Percentiles rank a stretch among this genome's conserved stretches.
Evolutionary conservation across 208 protist genomes (phyloP).

Genomic region (Crithidia expoeki): DNA sequence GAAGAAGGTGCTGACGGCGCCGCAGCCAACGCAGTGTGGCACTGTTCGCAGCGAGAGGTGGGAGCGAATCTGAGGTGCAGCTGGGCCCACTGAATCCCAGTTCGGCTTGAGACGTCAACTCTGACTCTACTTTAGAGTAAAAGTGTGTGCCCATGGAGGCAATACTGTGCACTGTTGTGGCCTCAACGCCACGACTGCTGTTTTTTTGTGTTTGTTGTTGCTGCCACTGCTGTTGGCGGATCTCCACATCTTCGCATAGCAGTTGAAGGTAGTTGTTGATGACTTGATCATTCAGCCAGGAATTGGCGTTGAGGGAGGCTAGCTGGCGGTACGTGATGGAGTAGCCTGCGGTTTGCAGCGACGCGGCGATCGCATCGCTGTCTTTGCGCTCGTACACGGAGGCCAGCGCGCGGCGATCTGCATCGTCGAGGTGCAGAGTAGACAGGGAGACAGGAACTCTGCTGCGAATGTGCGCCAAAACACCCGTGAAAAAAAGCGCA

Average conservation of each 20-base stretch:
- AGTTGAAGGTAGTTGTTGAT: constrained; percentile 85
- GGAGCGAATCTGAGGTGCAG: neutral
- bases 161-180: constrained; percentile 22
- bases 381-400: constrained; percentile 22
- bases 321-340: constrained; percentile 68
- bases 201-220: neutral
- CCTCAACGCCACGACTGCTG: neutral
- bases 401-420: constrained; percentile 36
- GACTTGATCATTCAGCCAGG: constrained; percentile 85
- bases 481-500: constrained; percentile 25
- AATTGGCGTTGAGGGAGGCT: constrained; percentile 44
- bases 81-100: neutral
- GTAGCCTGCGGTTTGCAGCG: constrained; percentile 39
- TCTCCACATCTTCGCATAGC: constrained; percentile 43
- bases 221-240: neutral
- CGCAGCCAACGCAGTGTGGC: constrained; percentile 75
- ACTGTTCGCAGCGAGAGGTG: constrained; percentile 38
- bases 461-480: constrained; percentile 48
- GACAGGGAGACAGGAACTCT: constrained; percentile 36
- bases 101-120: constrained; percentile 23
- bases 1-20: constrained; percentile 62
- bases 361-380: constrained; percentile 38
- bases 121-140: constrained; percentile 69
- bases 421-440: constrained; percentile 39
- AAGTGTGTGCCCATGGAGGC: constrained; percentile 80